Base-by-base conservation (phyloP, 768 basidiomycete genomes). In the Phlegmacium glaucopus region DNA sequence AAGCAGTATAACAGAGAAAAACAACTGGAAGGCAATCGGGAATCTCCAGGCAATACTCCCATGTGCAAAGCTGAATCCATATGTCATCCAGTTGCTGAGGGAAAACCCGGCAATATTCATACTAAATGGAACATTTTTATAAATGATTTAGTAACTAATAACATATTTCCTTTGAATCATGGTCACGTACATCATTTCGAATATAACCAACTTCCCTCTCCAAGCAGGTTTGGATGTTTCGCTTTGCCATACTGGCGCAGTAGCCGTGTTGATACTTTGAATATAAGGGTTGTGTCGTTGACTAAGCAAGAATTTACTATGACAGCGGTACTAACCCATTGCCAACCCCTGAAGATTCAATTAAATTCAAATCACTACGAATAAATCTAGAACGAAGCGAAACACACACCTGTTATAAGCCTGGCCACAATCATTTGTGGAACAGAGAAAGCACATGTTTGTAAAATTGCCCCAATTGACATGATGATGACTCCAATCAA, bases 21-120 rank as follows among this genome's bases (percentile, higher is more conserved):
- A 57, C 17, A 78, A 67, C 44, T 78, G 75, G 50, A 78, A 76
- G 2, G 75, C 75, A 41, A 78, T 76, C 4, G 75, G 76, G 60
- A 76, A 76, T 6, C 76, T 61, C 76, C 75, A 76, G 9, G 72
- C 60, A 13, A 76, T 58, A 55, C 69, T 72, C 16, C 75, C 74
- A 6, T 59, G 43, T 13, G 69, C 52, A 53, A 71, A 77, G 54
- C 74, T 76, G 54, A 76, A 74, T 9, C 74, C 72, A 50, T 77
- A 77, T 1, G 76, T 77, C 72, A 77, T 74, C 76, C 76, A 77
- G 49, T 77, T 76, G 47, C 72, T 75, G 35, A 76, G 52, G 1
- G 75, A 76, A 50, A 77, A 77, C 1, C 74, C 76, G 7, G 72
- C 76, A 34, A 76, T 72, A 50, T 76, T 76, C 72, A 76, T 75